phyloP scores from a whole-genome alignment of 129 eudicot genomes.

The Solidago caesia region DNA sequence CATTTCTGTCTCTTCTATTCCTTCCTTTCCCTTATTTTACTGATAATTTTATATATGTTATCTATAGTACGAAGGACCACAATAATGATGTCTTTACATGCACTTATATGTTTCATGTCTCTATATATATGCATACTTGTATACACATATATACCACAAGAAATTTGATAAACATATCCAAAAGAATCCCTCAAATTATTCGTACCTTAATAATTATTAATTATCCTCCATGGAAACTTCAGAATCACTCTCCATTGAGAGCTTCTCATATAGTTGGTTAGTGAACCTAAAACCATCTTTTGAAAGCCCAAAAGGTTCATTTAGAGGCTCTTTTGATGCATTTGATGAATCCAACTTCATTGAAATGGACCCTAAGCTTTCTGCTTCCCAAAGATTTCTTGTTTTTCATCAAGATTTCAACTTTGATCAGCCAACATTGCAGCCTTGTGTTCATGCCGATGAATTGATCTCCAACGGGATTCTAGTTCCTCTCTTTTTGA shows the following conservation, averaged over 20 bases:
- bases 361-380: conserved; percentile 81
- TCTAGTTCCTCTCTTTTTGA: conserved; percentile 46
- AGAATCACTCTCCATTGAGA: conserved; percentile 77
- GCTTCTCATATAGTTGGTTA: conserved; percentile 92
- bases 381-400: conserved; percentile 74
- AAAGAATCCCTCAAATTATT: conserved; percentile 4
- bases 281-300: conserved; percentile 58
- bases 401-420: conserved; percentile 52
- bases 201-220: background rate
- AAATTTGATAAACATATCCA: conserved; percentile 25
- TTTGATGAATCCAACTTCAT: conserved; percentile 73
- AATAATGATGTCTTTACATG: conserved; percentile 40
- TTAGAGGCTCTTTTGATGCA: conserved; percentile 51
- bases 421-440: conserved; percentile 57
- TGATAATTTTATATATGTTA: conserved; percentile 27
- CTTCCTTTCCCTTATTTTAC: conserved; percentile 25
- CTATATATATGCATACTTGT: conserved; percentile 30
- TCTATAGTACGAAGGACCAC: conserved; percentile 40
- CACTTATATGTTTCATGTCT: conserved; percentile 30
- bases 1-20: conserved; percentile 29
- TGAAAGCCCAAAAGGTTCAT: conserved; percentile 57
- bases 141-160: conserved; percentile 28
- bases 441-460: conserved; percentile 74
- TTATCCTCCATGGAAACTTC: conserved; percentile 50
- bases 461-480: conserved; percentile 68